Base-by-base conservation (phyloP, 2,329 filamentous ascomycete species). In the Phaeoacremonium minimum region DNA sequence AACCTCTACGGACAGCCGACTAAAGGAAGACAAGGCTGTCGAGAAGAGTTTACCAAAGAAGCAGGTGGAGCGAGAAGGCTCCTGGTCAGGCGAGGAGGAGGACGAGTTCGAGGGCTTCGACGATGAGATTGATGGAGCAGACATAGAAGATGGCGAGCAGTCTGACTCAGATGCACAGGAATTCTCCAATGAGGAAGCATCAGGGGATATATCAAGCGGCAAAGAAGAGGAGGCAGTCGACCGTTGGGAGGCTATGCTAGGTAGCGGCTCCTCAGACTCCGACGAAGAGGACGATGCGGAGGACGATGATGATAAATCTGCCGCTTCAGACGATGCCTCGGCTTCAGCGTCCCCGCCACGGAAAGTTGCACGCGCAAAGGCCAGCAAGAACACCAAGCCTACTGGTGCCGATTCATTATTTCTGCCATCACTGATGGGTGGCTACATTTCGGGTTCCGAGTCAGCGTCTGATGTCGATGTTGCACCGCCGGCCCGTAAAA, bases 381-480 rank as follows among this genome's bases (percentile, higher is more conserved):
- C 40, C 53, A 56, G 33, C 40, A 41, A 47, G 15, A 56, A 51
- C 20, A 32, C 38, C 8, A 28, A 28, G 12, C 40, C 46, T 33
- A 35, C 38, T 41, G 38, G 45, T 29, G 18, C 44, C 2, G 61
- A 61, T 37, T 77, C 84, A 1, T 76, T 76, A 1, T 88, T 89
- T 54, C 64, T 93, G 3, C 87, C 87, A 0, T 80, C 81, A 2
- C 73, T 93, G 13, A 87, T 87, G 73, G 83, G 80, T 15, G 85
- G 85, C 38, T 94, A 91, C 62, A 75, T 87, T 49, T 88, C 85
- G 3, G 85, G 84, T 32, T 86, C 82, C 7, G 85, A 87, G 47
- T 78, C 74, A 1, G 76, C 75, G 6, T 85, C 82, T 0, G 82
- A 85, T 44, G 65, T 86, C 15, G 85, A 88, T 35, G 58, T 71